Evolutionary conservation across 345 rosid species (phyloP).

Genomic region (Gossypium turneri): DNA sequence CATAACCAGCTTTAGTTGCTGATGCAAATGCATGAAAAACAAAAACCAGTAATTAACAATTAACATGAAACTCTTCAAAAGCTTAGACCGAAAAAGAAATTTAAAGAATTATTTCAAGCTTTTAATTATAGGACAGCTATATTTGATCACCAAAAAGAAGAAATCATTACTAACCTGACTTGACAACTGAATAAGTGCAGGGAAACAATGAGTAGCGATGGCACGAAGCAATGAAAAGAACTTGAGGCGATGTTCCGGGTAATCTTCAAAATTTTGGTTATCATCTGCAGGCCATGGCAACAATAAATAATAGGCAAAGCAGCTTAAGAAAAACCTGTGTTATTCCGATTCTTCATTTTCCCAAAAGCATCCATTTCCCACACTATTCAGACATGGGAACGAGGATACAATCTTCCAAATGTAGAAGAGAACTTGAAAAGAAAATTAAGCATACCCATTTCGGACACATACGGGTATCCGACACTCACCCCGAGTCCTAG

Average conservation of each 20-base stretch:
- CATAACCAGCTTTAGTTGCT: conserved; percentile 98
- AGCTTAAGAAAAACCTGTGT: neutral
- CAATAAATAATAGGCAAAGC: conserved; percentile 4
- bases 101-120: neutral
- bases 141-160: neutral
- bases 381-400: neutral
- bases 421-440: neutral
- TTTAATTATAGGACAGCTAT: neutral
- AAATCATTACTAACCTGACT: conserved; percentile 65
- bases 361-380: neutral
- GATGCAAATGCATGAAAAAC: conserved; percentile 17
- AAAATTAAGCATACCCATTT: neutral
- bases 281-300: conserved; percentile 62
- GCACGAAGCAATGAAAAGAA: conserved; percentile 97
- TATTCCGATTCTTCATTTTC: neutral
- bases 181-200: conserved; percentile 82
- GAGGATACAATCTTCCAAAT: neutral
- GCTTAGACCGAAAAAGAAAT: neutral
- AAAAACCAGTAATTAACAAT: neutral
- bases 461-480: neutral
- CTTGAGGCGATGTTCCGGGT: conserved; percentile 97
- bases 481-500: neutral
- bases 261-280: conserved; percentile 97
- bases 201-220: conserved; percentile 89
- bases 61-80: conserved; percentile 11